phyloP scores from a whole-genome alignment of 1,284 basidiomycete species.

The Omphalotus olearius region DNA sequence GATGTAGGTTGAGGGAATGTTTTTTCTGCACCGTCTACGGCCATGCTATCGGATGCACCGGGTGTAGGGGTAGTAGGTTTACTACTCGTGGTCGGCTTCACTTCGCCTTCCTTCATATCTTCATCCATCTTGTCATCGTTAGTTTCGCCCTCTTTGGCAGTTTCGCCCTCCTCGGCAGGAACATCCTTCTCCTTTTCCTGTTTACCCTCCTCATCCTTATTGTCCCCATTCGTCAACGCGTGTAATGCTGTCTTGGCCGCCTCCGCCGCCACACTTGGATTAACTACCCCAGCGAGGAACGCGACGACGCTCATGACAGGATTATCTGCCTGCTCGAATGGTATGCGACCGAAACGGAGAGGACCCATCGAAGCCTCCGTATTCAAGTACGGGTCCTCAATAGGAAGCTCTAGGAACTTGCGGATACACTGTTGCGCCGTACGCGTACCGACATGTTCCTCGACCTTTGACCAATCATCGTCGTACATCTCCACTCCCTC shows the following conservation, averaged over 20 bases:
- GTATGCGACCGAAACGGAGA: conserved; percentile 75
- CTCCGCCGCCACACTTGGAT: conserved; percentile 87
- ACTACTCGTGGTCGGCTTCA: neutral
- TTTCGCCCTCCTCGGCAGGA: conserved; percentile 20
- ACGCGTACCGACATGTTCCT: conserved; percentile 89
- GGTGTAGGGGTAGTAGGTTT: conserved; percentile 22
- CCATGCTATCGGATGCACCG: conserved; percentile 32
- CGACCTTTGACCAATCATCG: conserved; percentile 92
- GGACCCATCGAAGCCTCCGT: conserved; percentile 77
- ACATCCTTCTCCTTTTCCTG: conserved; percentile 29
- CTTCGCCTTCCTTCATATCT: conserved; percentile 8
- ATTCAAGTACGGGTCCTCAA: conserved; percentile 88
- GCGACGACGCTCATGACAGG: conserved; percentile 99
- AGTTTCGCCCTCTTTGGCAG: conserved; percentile 18
- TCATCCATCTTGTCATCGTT: conserved; percentile 23
- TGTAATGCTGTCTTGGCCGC: conserved; percentile 90
- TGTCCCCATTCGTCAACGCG: conserved; percentile 63
- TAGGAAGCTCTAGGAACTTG: conserved; percentile 94
- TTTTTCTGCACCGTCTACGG: conserved; percentile 35
- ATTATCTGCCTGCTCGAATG: conserved; percentile 94
- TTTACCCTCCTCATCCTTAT: conserved; percentile 30
- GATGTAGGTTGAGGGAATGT: neutral
- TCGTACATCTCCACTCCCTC: conserved; percentile 98
- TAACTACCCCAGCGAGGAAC: conserved; percentile 91
- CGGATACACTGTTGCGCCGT: conserved; percentile 93